Base-by-base conservation (phyloP, 306 rosid species). In the Prinsepia uniflora region DNA sequence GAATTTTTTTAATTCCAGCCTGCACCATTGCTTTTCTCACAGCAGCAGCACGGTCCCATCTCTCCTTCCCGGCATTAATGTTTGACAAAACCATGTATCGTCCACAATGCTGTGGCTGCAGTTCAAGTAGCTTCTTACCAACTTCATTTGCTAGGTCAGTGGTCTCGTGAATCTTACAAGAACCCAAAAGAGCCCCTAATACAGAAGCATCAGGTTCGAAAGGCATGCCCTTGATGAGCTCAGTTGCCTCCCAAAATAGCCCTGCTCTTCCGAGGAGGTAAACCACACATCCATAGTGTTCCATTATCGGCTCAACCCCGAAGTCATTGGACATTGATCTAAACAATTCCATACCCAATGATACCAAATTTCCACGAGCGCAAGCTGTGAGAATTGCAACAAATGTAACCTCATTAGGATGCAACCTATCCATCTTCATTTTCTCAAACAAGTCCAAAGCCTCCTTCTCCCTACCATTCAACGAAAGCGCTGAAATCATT, bases 181-280 rank as follows among this genome's bases (percentile, higher is more conserved):
- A 90, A 66, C 95, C 88, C 57, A 87, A 65, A 82, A 88, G 86
- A 18, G 95, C 90, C 61, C 89, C 84, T 74, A 85, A 63, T 3
- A 89, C 92, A 73, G 95, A 80, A 67, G 80, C 84, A 82, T 84
- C 87, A 0, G 96, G 88, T 77, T 83, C 76, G 67, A 86, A 75
- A 74, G 95, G 92, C 98, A 92, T 88, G 48, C 76, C 75, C 30
- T 75, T 76, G 17, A 84, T 47, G 30, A 92, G 70, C 5, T 75
- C 82, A 34, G 81, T 72, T 56, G 98, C 96, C 78, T 92, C 96
- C 73, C 52, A 70, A 45, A 88, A 75, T 70, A 86, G 79, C 18
- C 93, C 96, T 44, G 96, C 96, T 79, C 85, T 83, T 41, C 90
- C 92, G 80, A 92, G 83, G 76, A 92, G 94, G 81, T 87, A 92